phyloP scores from a whole-genome alignment of 306 rosid genomes.

The Canavalia gladiata region DNA sequence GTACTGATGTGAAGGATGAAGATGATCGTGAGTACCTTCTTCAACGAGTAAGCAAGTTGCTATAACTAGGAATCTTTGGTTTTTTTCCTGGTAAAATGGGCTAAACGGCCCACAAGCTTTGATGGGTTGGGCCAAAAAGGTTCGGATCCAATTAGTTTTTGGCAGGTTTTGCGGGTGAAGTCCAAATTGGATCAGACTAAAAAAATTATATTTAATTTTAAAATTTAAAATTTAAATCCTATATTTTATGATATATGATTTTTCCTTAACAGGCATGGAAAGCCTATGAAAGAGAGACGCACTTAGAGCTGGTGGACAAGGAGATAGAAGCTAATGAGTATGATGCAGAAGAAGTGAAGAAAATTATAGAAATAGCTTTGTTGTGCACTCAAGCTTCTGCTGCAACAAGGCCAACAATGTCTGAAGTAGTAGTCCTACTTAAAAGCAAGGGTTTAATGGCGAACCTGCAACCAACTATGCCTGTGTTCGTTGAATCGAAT shows the following conservation, averaged over 20 bases:
- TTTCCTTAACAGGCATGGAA: slow-evolving; percentile 64
- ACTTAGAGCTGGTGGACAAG: slow-evolving; percentile 59
- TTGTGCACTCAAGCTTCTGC: slow-evolving; percentile 71
- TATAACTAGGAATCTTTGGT: not conserved
- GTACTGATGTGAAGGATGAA: slow-evolving; percentile 51
- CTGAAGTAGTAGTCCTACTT: slow-evolving; percentile 63
- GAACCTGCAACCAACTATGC: slow-evolving; percentile 56
- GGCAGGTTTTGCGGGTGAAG: no score
- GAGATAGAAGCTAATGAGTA: slow-evolving; percentile 57
- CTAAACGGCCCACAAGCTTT: no score
- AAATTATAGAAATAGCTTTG: slow-evolving; percentile 59
- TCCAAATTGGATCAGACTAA: no score
- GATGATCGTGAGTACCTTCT: slow-evolving; percentile 62
- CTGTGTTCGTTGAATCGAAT: slow-evolving; percentile 63
- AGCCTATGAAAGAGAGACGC: slow-evolving; percentile 55
- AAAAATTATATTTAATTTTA: no score
- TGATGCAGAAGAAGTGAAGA: slow-evolving; percentile 63
- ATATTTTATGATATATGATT: not conserved
- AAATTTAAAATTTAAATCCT: no score
- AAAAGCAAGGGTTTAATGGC: slow-evolving; percentile 53
- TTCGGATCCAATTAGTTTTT: no score
- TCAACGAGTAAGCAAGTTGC: slow-evolving; percentile 58
- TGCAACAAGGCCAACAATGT: slow-evolving; percentile 69
- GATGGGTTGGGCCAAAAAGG: no score
- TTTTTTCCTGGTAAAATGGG: not conserved